Evolutionary conservation across 495 filamentous ascomycete species (phyloP), one percentile per base, ranked within the genome.

Genomic region (Annulohypoxylon moriforme): DNA sequence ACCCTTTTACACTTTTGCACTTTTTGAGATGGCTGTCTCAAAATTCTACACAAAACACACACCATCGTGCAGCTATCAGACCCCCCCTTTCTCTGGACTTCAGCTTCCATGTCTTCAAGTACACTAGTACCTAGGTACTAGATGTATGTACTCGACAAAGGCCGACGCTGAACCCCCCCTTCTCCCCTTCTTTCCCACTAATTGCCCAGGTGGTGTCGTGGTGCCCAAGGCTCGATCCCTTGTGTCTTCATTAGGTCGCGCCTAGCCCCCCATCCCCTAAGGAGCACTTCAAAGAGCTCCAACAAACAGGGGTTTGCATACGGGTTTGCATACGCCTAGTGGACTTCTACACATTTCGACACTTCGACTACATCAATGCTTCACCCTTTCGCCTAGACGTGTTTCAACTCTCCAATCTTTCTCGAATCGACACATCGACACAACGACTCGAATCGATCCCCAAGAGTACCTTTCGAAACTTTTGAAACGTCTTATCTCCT

Each of bases 321-420:
- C 25, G 65, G 71, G 71, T 44, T 58, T 64, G 60, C 71, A 60
- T 68, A 50, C 25, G 25, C 20, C 46, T 24, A 11, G 14, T 52
- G 47, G 14, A 52, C 6, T 69, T 69, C 71, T 73, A 50, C 66
- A 62, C 49, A 20, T n/a, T 68, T 73, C 71, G 52, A 73, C 49
- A 27, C 22, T 65, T 73, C 66, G 44, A 73, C 66, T 66, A 73
- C 71, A 69, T 73, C 71, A 65, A 66, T 73, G 66, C 71, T 63
- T 69, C 71, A 73, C 65, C 70, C 60, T 73, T 71, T 71, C 61
- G 44, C 47, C 56, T 57, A 46, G 62, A 53, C 65, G 34, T 73
- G 71, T 73, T 73, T 73, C 71, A 69, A 73, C 71, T 62, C 40
- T 34, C 16, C 38, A 68, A 47, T 46, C 47, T 62, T 68, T 60